These are phyloP conservation scores for Boletus semigastroideus DNA, from an alignment of 1,284 basidiomycete genomes.

Conservation along the genomic window DNA sequence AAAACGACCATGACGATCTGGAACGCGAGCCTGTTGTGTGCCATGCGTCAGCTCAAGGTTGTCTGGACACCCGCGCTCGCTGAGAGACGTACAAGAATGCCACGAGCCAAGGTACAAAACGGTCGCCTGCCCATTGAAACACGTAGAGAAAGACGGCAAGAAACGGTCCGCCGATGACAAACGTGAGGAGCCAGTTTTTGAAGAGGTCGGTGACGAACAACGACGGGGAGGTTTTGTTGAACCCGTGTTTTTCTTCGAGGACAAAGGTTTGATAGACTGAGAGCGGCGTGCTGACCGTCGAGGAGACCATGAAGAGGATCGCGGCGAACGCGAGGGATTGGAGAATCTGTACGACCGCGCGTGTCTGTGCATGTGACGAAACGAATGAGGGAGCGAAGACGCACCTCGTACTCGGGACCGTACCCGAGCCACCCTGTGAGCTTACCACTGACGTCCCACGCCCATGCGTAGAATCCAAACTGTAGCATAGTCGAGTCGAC, in stretches of 20 bases:
- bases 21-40: conserved; percentile 62
- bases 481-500: conserved; percentile 74
- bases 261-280: conserved; percentile 89
- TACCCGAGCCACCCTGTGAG: conserved; percentile 57
- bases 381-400: background rate
- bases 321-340: conserved; percentile 83
- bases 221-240: conserved; percentile 87
- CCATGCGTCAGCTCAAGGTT: background rate
- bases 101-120: conserved; percentile 89
- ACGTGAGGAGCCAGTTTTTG: conserved; percentile 77
- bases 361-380: too few species aligned
- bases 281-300: conserved; percentile 71
- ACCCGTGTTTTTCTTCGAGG: conserved; percentile 92
- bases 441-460: conserved; percentile 66
- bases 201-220: conserved; percentile 79
- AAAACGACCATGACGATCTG: conserved; percentile 84
- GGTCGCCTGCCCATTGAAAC: conserved; percentile 90
- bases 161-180: conserved; percentile 84
- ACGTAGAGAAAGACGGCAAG: conserved; percentile 85
- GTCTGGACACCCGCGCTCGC: too few species aligned
- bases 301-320: conserved; percentile 65
- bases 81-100: conserved; percentile 59
- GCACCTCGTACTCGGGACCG: conserved; percentile 65
- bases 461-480: conserved; percentile 76
- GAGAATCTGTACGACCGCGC: conserved; percentile 50